Conservation (phyloP, 192 early-diverging fungal genomes). For the Entomortierella beljakovae region DNA sequence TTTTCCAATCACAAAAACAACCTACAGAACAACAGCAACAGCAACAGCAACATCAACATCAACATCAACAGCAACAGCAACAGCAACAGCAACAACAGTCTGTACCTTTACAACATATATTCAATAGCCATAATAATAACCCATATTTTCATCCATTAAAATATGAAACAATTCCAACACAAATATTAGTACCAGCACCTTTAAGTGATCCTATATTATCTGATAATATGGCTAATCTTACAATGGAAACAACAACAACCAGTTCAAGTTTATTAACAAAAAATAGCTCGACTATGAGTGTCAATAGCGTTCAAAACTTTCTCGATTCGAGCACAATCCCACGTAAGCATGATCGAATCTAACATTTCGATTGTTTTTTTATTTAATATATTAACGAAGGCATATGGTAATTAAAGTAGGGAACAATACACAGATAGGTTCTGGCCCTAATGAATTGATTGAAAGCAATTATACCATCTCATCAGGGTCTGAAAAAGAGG, state of each 20-base stretch:
- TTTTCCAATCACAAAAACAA: conserved; percentile 27
- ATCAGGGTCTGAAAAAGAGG: too few relatives aligned
- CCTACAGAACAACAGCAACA: conserved; percentile 9
- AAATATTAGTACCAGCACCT: too few relatives aligned
- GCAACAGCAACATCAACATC: conserved; percentile 31
- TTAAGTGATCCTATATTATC: not conserved
- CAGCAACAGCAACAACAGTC: conserved; percentile 11
- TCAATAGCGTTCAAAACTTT: not conserved
- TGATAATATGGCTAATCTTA: not conserved
- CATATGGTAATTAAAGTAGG: too few relatives aligned
- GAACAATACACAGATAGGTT: too few relatives aligned
- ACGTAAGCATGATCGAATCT: too few relatives aligned
- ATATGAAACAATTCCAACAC: too few relatives aligned
- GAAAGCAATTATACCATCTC: too few relatives aligned
- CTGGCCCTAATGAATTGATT: too few relatives aligned
- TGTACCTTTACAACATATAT: not conserved
- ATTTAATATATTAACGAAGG: too few relatives aligned
- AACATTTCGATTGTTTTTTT: too few relatives aligned
- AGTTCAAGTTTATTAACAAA: not conserved
- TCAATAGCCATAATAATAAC: conserved; percentile 1
- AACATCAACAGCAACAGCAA: conserved; percentile 21
- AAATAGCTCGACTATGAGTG: not conserved
- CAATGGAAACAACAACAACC: not conserved
- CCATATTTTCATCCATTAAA: conserved; percentile 19
- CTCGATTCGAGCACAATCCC: too few relatives aligned